Evolutionary conservation across 129 eudicot genomes (phyloP).

Genomic region (Ambrosia trifida): DNA sequence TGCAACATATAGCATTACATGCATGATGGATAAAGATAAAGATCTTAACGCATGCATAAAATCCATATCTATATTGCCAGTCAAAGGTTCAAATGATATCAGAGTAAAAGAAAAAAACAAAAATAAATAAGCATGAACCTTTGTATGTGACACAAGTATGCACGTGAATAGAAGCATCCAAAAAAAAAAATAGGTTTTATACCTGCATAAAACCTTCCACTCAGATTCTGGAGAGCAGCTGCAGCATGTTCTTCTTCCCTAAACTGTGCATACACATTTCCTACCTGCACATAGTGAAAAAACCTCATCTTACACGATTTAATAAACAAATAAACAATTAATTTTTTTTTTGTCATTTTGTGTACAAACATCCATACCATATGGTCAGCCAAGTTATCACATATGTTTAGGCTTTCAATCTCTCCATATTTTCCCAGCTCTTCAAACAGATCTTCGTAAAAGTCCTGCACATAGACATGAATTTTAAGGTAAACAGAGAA

Average conservation of each 20-base stretch:
- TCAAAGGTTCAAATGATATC: not conserved
- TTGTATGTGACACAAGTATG: not conserved
- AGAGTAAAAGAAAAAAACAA: not conserved
- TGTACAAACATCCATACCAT: conserved; percentile 52
- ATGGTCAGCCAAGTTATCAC: conserved; percentile 98
- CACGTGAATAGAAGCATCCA: not conserved
- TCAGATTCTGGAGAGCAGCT: conserved; percentile 70
- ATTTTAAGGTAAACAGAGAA: not conserved
- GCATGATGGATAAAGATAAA: not conserved
- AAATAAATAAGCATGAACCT: not conserved
- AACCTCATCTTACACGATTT: not conserved
- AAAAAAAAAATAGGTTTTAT: not conserved
- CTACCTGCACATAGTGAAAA: conserved; percentile 48
- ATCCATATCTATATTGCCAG: not conserved
- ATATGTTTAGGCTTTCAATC: conserved; percentile 87
- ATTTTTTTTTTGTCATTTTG: not conserved
- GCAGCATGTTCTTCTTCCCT: conserved; percentile 99
- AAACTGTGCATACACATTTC: conserved; percentile 93
- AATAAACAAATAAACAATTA: conserved; percentile 3
- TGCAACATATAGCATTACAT: not conserved
- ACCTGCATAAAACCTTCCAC: conserved; percentile 88
- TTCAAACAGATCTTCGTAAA: conserved; percentile 88
- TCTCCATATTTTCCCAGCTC: conserved; percentile 97
- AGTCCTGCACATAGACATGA: conserved; percentile 54
- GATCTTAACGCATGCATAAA: not conserved